These are phyloP conservation scores for Alternaria sp. DNA, from an alignment of 2,329 filamentous ascomycete species.

Conservation along the genomic window DNA sequence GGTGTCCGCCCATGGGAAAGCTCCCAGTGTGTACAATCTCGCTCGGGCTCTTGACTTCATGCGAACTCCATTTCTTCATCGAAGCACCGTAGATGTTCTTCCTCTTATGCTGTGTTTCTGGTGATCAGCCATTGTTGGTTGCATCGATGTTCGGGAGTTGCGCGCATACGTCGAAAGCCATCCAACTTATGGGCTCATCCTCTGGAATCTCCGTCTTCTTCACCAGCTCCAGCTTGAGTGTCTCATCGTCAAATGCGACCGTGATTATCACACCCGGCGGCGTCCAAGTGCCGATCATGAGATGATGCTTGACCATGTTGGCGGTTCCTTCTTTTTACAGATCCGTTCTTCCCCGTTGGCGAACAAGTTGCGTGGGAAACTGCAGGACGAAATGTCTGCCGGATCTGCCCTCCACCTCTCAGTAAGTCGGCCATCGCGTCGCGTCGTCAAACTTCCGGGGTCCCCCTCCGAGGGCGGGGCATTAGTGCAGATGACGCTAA, in stretches of 20 bases:
- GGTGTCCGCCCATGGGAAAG: constrained; percentile 78
- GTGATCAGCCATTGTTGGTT: constrained; percentile 24
- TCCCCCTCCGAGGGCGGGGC: constrained; percentile 38
- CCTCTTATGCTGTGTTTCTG: constrained; percentile 69
- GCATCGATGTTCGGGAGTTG: background rate
- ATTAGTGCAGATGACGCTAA: constrained; percentile 9
- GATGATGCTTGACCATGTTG: constrained; percentile 78
- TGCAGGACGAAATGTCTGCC: background rate
- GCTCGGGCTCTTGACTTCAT: constrained; percentile 76
- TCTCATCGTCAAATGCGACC: constrained; percentile 85
- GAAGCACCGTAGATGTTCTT: constrained; percentile 89
- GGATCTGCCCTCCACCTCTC: constrained; percentile 1
- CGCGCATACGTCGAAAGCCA: constrained; percentile 80
- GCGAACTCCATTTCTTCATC: constrained; percentile 94
- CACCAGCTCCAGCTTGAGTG: constrained; percentile 75
- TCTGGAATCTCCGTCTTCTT: constrained; percentile 83
- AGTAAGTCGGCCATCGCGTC: constrained; percentile 17
- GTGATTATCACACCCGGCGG: constrained; percentile 90
- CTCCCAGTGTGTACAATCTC: constrained; percentile 78
- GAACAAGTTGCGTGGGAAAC: constrained; percentile 1
- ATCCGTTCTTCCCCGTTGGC: background rate
- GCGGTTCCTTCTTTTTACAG: constrained; percentile 4
- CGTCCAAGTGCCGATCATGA: constrained; percentile 94
- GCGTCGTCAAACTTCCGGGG: constrained; percentile 21
- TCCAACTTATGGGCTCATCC: constrained; percentile 92